These are phyloP conservation scores for Rhododendron henanense DNA, from an alignment of 148 eudicot species.

Conservation along the genomic window DNA sequence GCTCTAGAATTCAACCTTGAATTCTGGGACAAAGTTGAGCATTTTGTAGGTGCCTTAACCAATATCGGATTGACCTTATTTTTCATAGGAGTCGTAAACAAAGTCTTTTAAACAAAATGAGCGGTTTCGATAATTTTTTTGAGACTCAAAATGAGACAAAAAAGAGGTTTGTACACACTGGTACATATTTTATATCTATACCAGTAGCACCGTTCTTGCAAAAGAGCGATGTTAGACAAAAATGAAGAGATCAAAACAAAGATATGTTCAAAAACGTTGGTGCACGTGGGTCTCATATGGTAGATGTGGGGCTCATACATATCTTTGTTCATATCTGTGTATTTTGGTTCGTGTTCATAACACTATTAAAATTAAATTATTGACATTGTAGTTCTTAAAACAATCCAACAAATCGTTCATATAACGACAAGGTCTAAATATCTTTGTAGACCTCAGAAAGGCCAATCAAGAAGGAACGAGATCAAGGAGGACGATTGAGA, in stretches of 20 bases:
- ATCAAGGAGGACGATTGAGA: background rate
- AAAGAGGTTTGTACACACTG: too few relatives aligned
- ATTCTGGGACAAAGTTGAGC: too few relatives aligned
- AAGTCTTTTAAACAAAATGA: too few relatives aligned
- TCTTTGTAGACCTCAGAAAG: background rate
- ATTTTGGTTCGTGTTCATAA: background rate
- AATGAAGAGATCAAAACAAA: too few relatives aligned
- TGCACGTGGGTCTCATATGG: background rate
- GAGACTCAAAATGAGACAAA: too few relatives aligned
- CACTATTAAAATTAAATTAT: too few relatives aligned
- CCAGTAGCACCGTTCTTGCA: background rate
- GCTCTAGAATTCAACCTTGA: too few relatives aligned
- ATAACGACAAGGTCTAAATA: background rate
- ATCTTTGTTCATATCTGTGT: background rate
- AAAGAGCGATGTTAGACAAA: background rate
- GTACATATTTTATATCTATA: too few relatives aligned
- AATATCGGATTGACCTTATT: too few relatives aligned
- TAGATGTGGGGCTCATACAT: background rate
- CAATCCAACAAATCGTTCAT: background rate
- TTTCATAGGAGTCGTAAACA: too few relatives aligned
- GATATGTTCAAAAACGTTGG: background rate
- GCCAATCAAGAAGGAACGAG: background rate
- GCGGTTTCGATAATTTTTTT: too few relatives aligned
- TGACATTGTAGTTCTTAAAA: background rate
- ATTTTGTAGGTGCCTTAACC: too few relatives aligned